Evolutionary conservation across 805 yeast species (phyloP), one percentile per base, ranked within the genome.

Genomic region (Wickerhamomyces bisporus): DNA sequence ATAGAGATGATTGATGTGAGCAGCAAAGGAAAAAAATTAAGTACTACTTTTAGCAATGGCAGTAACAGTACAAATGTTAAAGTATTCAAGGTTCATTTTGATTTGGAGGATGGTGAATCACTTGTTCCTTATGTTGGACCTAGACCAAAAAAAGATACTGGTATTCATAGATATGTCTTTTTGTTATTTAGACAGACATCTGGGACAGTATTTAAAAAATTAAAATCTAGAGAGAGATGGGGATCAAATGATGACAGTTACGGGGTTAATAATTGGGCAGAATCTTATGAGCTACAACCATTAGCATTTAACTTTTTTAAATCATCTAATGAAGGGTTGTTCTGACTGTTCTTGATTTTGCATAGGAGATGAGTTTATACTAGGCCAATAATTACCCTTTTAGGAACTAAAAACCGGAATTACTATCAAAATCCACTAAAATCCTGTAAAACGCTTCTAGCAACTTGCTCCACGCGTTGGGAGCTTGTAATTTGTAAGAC

Each of bases 231-330:
- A 30, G 48, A 48, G 20, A 46, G 45, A 38, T 51, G 54, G 54
- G 55, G 57, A 3, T 46, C 53, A 1, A 34, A 40, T 13, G 41
- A 40, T 19, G 24, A 42, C n/a, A 42, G 40, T 1, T 44, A 50
- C 34, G 51, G 53, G 2, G 34, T 48, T n/a, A 36, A 43, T 14
- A 45, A 43, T 24, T 52, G 54, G 55, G 52, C 52, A 3, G 33
- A 25, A 12, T 38, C 44, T 26, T 52, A 49, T 28, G 40, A 38
- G 2, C 25, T 50, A 18, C 47, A 48, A 32, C 52, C 50, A 2
- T 29, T 50, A 13, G 53, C 44, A 11, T 39, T 43, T 5, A 50
- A 52, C 36, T 50, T 39, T 35, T 50, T 48, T 35, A 29, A 16
- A 6, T 38, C 50, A 8, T 37, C 49, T 12, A 43, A 49, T 25